A percentile compares a stretch with the other conserved stretches of the same genome.
These are phyloP conservation scores for Macrotyloma uniflorum DNA, from an alignment of 306 rosid species.

Conservation along the genomic window DNA sequence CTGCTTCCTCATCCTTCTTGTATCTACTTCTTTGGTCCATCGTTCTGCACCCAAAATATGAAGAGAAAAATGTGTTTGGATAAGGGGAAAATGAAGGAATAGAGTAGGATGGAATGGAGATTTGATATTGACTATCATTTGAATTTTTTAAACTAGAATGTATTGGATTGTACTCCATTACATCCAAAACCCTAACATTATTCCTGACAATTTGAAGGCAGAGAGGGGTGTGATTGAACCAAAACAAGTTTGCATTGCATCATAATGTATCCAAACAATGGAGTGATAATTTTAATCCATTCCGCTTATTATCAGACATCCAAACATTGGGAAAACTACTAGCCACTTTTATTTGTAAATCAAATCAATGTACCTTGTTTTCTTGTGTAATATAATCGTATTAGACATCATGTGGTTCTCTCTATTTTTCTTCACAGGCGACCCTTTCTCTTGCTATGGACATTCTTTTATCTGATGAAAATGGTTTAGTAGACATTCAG, in stretches of 20 bases:
- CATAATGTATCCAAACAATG: not conserved
- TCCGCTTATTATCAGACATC: not conserved
- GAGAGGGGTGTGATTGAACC: not conserved
- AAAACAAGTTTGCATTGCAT: not conserved
- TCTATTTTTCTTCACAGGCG: slow-evolving; percentile 55
- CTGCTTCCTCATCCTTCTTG: not conserved
- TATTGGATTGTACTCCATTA: not conserved
- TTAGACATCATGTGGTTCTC: slow-evolving; percentile 3
- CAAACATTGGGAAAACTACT: not conserved
- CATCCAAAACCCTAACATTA: not conserved
- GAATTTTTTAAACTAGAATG: not conserved
- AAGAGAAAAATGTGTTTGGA: not conserved
- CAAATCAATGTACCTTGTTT: not conserved
- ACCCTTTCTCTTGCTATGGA: slow-evolving; percentile 97
- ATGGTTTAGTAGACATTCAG: slow-evolving; percentile 86
- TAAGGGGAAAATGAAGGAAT: not conserved
- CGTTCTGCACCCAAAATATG: not conserved
- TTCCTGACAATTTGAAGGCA: not conserved
- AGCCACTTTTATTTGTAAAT: slow-evolving; percentile 13
- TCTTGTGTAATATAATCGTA: slow-evolving; percentile 36
- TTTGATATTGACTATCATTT: not conserved
- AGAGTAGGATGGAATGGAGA: not conserved
- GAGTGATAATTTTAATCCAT: not conserved
- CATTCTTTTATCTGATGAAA: slow-evolving; percentile 91
- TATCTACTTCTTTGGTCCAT: slow-evolving; percentile 21